Conservation (phyloP, 768 basidiomycete genomes). For the Agrocybe pediades region DNA sequence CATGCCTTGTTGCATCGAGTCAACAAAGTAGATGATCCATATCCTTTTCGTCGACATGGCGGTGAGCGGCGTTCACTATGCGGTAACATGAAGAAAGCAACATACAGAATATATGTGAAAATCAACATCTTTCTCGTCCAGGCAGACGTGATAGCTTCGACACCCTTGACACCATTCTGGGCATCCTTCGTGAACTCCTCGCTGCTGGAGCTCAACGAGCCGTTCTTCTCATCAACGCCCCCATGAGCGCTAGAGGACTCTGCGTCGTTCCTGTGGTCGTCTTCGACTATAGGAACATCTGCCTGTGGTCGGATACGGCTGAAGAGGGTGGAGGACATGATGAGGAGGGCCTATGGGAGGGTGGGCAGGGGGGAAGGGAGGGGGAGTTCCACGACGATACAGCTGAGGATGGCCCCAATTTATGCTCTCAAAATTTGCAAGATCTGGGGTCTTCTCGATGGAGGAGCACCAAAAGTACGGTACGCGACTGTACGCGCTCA, state of each 20-base stretch:
- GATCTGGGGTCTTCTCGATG: too few relatives aligned
- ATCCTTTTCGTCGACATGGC: neutral
- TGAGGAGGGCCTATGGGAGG: neutral
- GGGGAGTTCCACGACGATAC: too few relatives aligned
- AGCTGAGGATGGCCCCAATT: neutral
- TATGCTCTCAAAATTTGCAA: too few relatives aligned
- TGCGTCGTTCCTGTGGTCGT: neutral
- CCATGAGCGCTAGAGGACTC: neutral
- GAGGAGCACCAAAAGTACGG: too few relatives aligned
- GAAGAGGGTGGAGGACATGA: neutral
- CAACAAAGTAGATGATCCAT: conserved; percentile 4
- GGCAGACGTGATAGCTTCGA: conserved; percentile 1
- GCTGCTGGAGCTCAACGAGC: neutral
- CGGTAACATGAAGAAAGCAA: neutral
- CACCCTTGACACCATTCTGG: neutral
- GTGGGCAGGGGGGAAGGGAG: too few relatives aligned
- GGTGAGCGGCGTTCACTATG: neutral
- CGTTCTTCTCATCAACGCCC: conserved; percentile 1
- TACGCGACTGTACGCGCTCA: too few relatives aligned
- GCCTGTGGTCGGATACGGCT: conserved; percentile 1
- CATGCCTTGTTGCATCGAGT: conserved; percentile 4
- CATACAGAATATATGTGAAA: neutral
- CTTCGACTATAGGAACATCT: neutral
- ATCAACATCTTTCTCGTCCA: neutral
- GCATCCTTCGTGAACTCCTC: conserved; percentile 1